These are phyloP conservation scores for Epichloe festucae DNA, from an alignment of 2,329 filamentous ascomycete genomes.

Conservation along the genomic window DNA sequence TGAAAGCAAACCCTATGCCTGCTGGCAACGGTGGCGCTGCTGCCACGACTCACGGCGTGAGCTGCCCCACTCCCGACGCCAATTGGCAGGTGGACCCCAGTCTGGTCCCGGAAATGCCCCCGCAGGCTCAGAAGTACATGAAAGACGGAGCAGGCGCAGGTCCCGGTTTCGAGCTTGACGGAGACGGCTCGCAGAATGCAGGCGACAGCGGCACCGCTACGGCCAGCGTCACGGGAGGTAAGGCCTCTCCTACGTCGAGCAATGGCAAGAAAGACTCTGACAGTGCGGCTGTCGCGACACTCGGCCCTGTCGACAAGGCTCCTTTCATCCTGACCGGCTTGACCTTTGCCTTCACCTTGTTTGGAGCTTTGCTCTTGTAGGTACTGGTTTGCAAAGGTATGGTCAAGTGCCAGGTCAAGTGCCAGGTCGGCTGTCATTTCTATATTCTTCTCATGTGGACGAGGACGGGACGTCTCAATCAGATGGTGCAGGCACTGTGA, in stretches of 20 bases:
- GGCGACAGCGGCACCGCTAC: slow-evolving; percentile 34
- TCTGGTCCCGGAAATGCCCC: slow-evolving; percentile 38
- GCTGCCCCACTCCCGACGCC: slow-evolving; percentile 36
- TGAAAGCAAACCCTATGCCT: slow-evolving; percentile 35
- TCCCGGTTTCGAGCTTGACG: slow-evolving; percentile 37
- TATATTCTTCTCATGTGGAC: slow-evolving; percentile 4
- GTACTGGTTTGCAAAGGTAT: background rate
- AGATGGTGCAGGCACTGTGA: slow-evolving; percentile 3
- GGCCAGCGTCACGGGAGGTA: slow-evolving; percentile 22
- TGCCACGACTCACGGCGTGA: slow-evolving; percentile 30
- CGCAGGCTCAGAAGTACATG: slow-evolving; percentile 39
- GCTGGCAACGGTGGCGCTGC: slow-evolving; percentile 37
- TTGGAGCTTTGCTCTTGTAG: slow-evolving; percentile 29
- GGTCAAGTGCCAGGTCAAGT: background rate
- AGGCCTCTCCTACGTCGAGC: slow-evolving; percentile 17
- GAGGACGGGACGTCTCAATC: background rate
- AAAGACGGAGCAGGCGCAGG: slow-evolving; percentile 38
- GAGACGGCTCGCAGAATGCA: slow-evolving; percentile 40
- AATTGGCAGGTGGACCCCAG: slow-evolving; percentile 39
- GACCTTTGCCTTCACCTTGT: slow-evolving; percentile 23
- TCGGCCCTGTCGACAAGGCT: slow-evolving; percentile 15
- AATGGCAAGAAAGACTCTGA: slow-evolving; percentile 12
- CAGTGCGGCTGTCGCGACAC: slow-evolving; percentile 18
- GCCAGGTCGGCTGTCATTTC: background rate
- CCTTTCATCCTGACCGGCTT: slow-evolving; percentile 24